Base-by-base conservation (phyloP, 2,329 filamentous ascomycete genomes). In the Ophiostoma ips region DNA sequence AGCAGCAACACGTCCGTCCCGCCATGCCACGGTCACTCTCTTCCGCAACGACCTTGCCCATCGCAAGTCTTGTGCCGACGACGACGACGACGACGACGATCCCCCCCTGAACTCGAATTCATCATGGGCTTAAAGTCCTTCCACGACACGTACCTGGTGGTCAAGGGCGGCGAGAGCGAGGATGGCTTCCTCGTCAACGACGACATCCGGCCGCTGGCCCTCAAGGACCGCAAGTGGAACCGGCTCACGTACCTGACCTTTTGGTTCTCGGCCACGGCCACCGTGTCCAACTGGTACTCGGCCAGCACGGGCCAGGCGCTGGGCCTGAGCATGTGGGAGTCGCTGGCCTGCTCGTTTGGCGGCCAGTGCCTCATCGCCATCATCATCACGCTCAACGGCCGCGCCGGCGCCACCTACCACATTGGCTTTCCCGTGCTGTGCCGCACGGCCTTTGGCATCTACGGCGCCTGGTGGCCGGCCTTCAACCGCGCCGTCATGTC, bases 251-350 rank as follows among this genome's bases (percentile, higher is more conserved):
- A 69, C 54, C 56, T 67, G 6, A 61, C 61, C 6, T 69, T 69
- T 52, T 70, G 68, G 68, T 68, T 69, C 55, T 65, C 65, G 38
- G 63, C 65, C 37, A 58, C 60, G 8, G 63, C 64, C 30, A 66
- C 65, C 19, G 64, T 67, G 5, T 63, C 62, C 21, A 64, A 64
- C 50, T 52, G 66, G 58, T 66, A 70, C 57, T 60, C 63, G 6
- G 43, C 43, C 5, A 34, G 28, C 9, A 63, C 67, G 5, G 66
- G 63, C 2, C 64, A 68, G 55, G 60, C 67, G 2, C 54, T 67
- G 9, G 71, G 71, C 10, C 58, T 75, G 19, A 67, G 63, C 37
- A 71, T 72, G 64, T 75, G 71, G 71, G 70, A 73, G 55, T 64
- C 65, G 13, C 52, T 73, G 28, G 67, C 57, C 44, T 63, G 67